Evolutionary conservation across 73 alveolate species (phyloP).

Genomic region (Diophrys sp.): DNA sequence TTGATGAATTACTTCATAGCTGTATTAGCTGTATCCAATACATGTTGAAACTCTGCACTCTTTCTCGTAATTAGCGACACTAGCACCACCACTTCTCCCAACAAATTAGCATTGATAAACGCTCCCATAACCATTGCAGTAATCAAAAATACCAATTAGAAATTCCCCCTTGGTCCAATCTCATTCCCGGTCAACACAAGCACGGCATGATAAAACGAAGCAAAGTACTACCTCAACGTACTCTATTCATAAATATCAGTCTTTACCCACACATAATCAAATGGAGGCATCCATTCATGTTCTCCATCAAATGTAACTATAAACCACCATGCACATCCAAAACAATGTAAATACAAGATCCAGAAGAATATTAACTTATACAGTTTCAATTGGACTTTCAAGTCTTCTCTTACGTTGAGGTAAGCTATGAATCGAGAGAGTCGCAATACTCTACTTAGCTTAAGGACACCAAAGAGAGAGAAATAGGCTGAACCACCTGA

Average conservation of each 20-base stretch:
- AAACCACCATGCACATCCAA: conserved; percentile 24
- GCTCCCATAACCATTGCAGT: conserved; percentile 22
- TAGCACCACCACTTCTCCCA: conserved; percentile 26
- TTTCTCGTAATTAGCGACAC: conserved; percentile 6
- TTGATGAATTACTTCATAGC: too few species aligned
- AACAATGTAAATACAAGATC: conserved; percentile 19
- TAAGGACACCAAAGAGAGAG: conserved; percentile 12
- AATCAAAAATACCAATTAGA: neutral
- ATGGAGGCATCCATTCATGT: conserved; percentile 32
- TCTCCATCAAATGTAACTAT: conserved; percentile 17
- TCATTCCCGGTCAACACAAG: conserved; percentile 24
- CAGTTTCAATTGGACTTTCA: conserved; percentile 6
- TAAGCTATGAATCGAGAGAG: conserved; percentile 1
- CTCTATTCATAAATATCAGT: conserved; percentile 6
- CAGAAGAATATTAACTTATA: conserved; percentile 34
- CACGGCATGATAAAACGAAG: conserved; percentile 18
- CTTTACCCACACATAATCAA: conserved; percentile 16
- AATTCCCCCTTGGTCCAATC: conserved; percentile 29
- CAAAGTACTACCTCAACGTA: conserved; percentile 7
- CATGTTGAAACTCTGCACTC: conserved; percentile 7
- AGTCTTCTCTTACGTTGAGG: conserved; percentile 1
- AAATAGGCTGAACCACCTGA: conserved; percentile 1
- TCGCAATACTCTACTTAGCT: conserved; percentile 14
- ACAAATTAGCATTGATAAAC: conserved; percentile 15
- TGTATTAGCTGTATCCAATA: conserved; percentile 24